Base-by-base conservation (phyloP, 1,139 yeast genomes). In the Sugiyamaella sp. region DNA sequence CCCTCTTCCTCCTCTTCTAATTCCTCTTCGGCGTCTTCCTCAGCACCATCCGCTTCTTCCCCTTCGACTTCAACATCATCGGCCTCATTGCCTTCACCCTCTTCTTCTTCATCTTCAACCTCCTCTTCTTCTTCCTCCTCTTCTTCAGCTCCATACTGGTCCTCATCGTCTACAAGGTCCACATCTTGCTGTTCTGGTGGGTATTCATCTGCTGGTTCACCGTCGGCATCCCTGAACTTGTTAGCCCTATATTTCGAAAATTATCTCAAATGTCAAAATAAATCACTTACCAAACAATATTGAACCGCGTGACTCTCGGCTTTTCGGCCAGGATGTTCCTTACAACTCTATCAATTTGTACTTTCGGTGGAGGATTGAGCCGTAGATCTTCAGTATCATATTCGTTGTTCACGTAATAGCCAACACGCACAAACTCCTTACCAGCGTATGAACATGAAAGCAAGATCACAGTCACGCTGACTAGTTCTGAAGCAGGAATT, bases 331-430 rank as follows among this genome's bases (percentile, higher is more conserved):
- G 75, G 47, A 93, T 89, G 70, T 91, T 95, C 66, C 99, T 80
- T 42, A 89, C 96, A 38, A 93, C 97, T 66, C 87, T 95, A 54
- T 91, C 97, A 14, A 93, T 91, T 66, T 89, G 97, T 1, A 93
- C 97, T 68, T 89, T 89, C 8, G 85, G 81, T 1, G 99, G 99
- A 1, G 99, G 98, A 62, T 89, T 89, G 65, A 89, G 96, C 57
- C 97, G 79, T 65, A 93, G 74, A 65, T 93, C 99, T 68, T 91
- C 98, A 10, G 85, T 78, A 66, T 93, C 97, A 66, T 93, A 93
- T 68, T 93, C 99, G 70, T 93, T 93, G 73, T 93, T 93, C 55
- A 93, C 99, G 67, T 93, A 93, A 73, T 93, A 93, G 0, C 99
- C 99, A 12, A 93, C 99, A 58, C 98, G 77, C 3, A 93, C 99